A percentile compares a stretch with the other conserved stretches of the same genome.
Conservation (phyloP, 2,329 filamentous ascomycete genomes). For the Talaromyces sp. region DNA sequence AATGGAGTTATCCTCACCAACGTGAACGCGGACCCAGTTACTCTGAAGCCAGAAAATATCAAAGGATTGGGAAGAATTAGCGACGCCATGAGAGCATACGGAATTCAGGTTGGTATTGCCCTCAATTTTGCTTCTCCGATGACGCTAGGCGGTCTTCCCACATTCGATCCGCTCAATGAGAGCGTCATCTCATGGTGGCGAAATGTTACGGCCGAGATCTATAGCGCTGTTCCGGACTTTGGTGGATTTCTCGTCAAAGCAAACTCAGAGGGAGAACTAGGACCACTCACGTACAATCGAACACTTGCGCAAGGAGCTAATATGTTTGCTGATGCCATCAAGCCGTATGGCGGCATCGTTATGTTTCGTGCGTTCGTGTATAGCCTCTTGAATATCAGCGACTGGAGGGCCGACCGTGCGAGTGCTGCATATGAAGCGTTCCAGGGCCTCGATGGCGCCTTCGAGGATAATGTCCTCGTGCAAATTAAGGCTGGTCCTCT, state of each 20-base stretch:
- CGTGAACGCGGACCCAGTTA: conserved; percentile 63
- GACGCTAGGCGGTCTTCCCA: conserved; percentile 53
- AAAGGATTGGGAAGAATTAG: conserved; percentile 61
- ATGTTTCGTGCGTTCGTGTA: conserved; percentile 74
- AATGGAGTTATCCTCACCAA: conserved; percentile 69
- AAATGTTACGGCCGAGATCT: conserved; percentile 57
- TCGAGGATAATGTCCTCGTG: conserved; percentile 67
- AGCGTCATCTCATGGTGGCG: conserved; percentile 62
- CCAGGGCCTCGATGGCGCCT: conserved; percentile 59
- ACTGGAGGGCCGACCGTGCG: conserved; percentile 66
- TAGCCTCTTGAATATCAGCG: conserved; percentile 53
- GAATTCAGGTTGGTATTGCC: conserved; percentile 62
- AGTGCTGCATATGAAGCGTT: conserved; percentile 69
- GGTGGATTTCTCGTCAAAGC: conserved; percentile 68
- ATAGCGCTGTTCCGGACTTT: conserved; percentile 61
- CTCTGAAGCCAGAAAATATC: conserved; percentile 57
- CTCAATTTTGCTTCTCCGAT: conserved; percentile 66
- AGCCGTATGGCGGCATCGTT: conserved; percentile 57
- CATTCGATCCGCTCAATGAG: conserved; percentile 63
- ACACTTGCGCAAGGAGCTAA: conserved; percentile 67
- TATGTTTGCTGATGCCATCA: conserved; percentile 59
- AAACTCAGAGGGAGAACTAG: conserved; percentile 66
- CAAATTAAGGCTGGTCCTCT: conserved; percentile 74
- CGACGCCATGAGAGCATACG: conserved; percentile 64
- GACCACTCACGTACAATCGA: conserved; percentile 65